phyloP scores from a whole-genome alignment of 108 stramenopile species.

The Cylindrotheca closterium region DNA sequence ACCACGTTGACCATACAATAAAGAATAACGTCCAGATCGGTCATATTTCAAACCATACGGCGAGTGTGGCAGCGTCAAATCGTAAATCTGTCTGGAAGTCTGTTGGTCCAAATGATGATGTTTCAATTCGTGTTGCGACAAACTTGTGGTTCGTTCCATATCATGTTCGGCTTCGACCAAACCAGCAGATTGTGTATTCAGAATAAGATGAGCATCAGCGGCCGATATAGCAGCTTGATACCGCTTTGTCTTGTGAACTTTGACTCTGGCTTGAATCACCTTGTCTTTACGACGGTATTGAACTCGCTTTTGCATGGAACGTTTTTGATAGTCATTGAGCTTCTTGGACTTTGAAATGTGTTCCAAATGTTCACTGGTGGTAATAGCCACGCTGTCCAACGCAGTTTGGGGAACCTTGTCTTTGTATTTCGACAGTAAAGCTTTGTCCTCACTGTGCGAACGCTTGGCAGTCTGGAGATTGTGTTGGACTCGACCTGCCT shows the following conservation, averaged over 20 bases:
- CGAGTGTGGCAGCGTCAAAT: constrained; percentile 56
- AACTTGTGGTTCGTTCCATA: constrained; percentile 72
- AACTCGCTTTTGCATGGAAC: constrained; percentile 38
- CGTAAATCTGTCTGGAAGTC: constrained; percentile 71
- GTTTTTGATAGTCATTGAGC: constrained; percentile 46
- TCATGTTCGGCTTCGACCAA: constrained; percentile 71
- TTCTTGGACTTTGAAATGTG: constrained; percentile 3
- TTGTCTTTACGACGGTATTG: constrained; percentile 30
- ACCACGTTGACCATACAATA: constrained; percentile 61
- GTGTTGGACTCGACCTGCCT: constrained; percentile 8
- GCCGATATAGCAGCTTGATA: constrained; percentile 75
- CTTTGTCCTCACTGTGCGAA: constrained; percentile 14
- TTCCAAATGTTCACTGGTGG: no score
- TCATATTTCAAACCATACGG: constrained; percentile 81
- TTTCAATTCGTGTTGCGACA: constrained; percentile 68
- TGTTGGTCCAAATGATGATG: constrained; percentile 53
- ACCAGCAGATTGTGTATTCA: constrained; percentile 65
- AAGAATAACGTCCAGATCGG: constrained; percentile 68
- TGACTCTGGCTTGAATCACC: constrained; percentile 30
- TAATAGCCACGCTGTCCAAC: constrained; percentile 3
- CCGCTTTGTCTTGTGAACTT: constrained; percentile 55
- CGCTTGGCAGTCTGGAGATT: constrained; percentile 21
- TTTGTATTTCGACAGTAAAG: constrained; percentile 21
- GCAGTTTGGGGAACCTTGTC: constrained; percentile 12
- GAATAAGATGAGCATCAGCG: constrained; percentile 67